phyloP scores from a whole-genome alignment of 768 basidiomycete genomes.

The Rhizopogon roseolus region DNA sequence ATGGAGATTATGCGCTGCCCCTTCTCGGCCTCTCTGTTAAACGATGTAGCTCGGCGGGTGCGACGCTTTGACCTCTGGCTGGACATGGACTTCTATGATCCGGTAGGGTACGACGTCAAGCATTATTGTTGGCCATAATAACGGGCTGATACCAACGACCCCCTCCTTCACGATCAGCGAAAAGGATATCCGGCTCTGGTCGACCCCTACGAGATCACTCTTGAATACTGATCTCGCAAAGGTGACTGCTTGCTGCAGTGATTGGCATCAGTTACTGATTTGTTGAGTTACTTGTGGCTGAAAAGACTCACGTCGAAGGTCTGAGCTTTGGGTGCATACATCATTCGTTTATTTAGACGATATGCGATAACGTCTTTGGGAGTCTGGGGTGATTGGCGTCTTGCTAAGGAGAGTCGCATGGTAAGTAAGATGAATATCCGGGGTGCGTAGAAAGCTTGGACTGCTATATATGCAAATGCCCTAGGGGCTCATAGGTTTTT shows the following conservation, averaged over 20 bases:
- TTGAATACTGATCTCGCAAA: slow-evolving; percentile 47
- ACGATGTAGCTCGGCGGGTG: slow-evolving; percentile 35
- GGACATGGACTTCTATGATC: slow-evolving; percentile 40
- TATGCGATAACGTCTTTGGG: slow-evolving; percentile 46
- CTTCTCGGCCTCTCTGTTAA: too few relatives aligned
- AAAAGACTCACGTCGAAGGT: slow-evolving; percentile 36
- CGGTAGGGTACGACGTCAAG: slow-evolving; percentile 38
- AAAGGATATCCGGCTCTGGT: slow-evolving; percentile 41
- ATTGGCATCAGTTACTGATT: not conserved
- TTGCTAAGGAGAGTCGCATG: not conserved
- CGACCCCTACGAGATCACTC: slow-evolving; percentile 29
- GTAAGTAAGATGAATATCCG: not conserved
- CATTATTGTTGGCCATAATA: slow-evolving; percentile 43
- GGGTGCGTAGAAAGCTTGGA: not conserved
- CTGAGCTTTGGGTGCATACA: slow-evolving; percentile 44
- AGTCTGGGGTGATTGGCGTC: slow-evolving; percentile 17
- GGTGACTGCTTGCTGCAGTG: slow-evolving; percentile 42
- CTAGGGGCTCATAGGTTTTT: too few relatives aligned
- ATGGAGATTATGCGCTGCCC: too few relatives aligned
- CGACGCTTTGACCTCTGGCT: slow-evolving; percentile 26
- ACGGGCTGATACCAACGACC: slow-evolving; percentile 44
- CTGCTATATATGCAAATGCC: too few relatives aligned
- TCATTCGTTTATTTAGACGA: slow-evolving; percentile 35
- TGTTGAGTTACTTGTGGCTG: not conserved
- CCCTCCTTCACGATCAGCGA: slow-evolving; percentile 30